Conservation (phyloP, 176 grass and related monocot species). For the Carex scoparia region DNA sequence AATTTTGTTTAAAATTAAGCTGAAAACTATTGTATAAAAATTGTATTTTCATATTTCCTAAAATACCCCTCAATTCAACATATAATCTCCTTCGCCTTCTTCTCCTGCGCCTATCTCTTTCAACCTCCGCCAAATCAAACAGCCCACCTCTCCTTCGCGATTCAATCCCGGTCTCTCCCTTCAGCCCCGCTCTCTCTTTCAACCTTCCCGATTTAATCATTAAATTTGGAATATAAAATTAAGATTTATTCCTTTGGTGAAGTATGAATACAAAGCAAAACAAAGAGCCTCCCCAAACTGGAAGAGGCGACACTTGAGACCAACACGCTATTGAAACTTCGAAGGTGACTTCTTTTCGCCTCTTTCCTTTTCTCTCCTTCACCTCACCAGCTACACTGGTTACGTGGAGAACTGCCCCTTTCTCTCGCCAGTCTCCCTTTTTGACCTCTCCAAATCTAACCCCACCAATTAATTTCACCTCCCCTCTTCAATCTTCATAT, state of each 20-base stretch:
- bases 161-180: no score
- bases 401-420: background rate
- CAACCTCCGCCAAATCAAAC: no score
- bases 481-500: background rate
- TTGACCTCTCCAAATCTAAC: background rate
- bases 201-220: background rate
- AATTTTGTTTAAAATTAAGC: no score
- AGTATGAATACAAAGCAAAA: background rate
- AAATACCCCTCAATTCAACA: no score
- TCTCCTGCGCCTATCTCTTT: no score
- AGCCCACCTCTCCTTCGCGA: no score
- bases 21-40: no score
- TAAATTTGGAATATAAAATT: background rate
- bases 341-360: background rate
- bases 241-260: no score
- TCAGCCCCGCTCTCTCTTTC: no score
- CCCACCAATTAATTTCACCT: background rate
- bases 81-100: no score
- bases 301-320: background rate
- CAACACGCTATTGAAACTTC: constrained; percentile 5
- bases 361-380: constrained; percentile 3
- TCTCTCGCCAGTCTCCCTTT: background rate
- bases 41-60: no score
- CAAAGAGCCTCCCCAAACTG: background rate
- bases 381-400: background rate